Evolutionary conservation across 2,329 filamentous ascomycete genomes (phyloP), one percentile per base, ranked within the genome.

Genomic region (Fusarium sp.): DNA sequence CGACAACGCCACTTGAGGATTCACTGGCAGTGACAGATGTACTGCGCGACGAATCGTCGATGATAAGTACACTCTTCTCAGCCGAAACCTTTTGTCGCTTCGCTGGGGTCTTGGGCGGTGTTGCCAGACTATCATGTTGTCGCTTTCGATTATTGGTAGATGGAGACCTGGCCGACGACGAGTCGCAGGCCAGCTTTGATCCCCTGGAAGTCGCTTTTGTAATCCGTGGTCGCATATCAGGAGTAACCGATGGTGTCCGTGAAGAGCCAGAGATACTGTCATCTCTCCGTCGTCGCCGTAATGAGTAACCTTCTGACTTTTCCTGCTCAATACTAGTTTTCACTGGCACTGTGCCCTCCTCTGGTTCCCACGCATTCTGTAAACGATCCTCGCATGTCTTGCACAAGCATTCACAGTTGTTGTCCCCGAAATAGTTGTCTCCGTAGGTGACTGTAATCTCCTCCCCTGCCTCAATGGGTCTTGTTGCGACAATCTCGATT

Each of bases 381-480:
- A 89, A 84, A 7, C 87, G 85, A 28, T 88, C 86, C 83, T 99
- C 96, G 81, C 96, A 99, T 0, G 93, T 96, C 76, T 89, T 88
- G 81, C 96, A 99, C 4, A 99, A 85, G 80, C 96, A 99, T 80
- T 99, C 96, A 82, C 95, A 95, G 76, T 99, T 99, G 80, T 95
- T 91, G 50, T 94, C 92, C 6, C 96, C 96, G 84, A 99, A 99
- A 81, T 99, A 99, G 79, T 94, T 95, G 24, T 97, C 95, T 30
- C 96, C 95, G 78, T 99, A 99, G 0, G 93, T 96, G 0, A 99
- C 96, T 0, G 96, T 99, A 68, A 99, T 97, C 82, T 99, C 96
- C 69, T 99, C 95, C 8, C 95, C 96, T 2, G 93, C 86, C 17
- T 92, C 89, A 70, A 99, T 98, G 66, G 95, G 89, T 74, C 91